phyloP scores from a whole-genome alignment of 1,139 yeast species.

The Cylindricascospora bacillispora region DNA sequence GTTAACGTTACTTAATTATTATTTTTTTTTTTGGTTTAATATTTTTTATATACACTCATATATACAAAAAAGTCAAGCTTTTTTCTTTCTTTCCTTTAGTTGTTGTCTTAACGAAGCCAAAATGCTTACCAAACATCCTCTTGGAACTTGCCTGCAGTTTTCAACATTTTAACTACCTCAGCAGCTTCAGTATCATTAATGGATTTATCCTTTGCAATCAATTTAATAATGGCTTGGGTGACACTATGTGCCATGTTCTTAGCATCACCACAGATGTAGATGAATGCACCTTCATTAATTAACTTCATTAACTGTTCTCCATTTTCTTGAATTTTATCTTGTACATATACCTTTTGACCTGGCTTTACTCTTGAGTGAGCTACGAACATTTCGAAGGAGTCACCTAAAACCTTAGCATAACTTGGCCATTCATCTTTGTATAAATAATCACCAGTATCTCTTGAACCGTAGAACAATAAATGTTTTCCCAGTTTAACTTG shows the following conservation, averaged over 20 bases:
- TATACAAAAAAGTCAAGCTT: no score
- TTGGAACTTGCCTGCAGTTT: conserved; percentile 80
- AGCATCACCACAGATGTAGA: conserved; percentile 97
- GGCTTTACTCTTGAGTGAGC: conserved; percentile 76
- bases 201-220: conserved; percentile 41
- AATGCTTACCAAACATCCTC: conserved; percentile 83
- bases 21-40: no score
- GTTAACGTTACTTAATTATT: no score
- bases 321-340: conserved; percentile 57
- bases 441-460: conserved; percentile 66
- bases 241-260: conserved; percentile 94
- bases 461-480: conserved; percentile 75
- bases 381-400: conserved; percentile 54
- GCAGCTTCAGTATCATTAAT: conserved; percentile 56
- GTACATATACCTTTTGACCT: conserved; percentile 70
- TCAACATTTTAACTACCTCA: conserved; percentile 66
- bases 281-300: conserved; percentile 64
- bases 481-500: conserved; percentile 53
- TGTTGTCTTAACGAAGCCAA: no score
- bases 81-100: no score
- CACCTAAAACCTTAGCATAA: conserved; percentile 52
- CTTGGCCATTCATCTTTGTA: conserved; percentile 81
- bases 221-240: conserved; percentile 53
- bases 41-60: no score
- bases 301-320: conserved; percentile 43